Evolutionary conservation across 2,329 filamentous ascomycete genomes (phyloP).

Genomic region (Pyrenophora graminea): DNA sequence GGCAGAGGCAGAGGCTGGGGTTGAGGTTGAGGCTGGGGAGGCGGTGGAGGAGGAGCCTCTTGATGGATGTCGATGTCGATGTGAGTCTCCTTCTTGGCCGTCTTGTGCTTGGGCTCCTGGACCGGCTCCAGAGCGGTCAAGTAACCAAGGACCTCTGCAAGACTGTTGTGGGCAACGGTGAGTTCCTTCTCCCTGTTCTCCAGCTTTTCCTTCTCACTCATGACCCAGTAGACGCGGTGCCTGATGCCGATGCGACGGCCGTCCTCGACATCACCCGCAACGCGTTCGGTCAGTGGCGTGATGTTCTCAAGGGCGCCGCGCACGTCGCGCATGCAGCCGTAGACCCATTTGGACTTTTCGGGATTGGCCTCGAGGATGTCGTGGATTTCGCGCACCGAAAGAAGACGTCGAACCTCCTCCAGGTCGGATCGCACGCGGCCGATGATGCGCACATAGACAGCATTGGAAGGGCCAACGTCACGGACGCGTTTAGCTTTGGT

Average conservation of each 20-base stretch:
- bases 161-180: slow-evolving; percentile 37
- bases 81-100: slow-evolving; percentile 29
- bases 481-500: slow-evolving; percentile 42
- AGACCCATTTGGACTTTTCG: slow-evolving; percentile 46
- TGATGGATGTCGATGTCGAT: slow-evolving; percentile 40
- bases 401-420: slow-evolving; percentile 45
- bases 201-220: slow-evolving; percentile 48
- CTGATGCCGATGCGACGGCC: slow-evolving; percentile 44
- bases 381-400: slow-evolving; percentile 45
- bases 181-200: slow-evolving; percentile 46
- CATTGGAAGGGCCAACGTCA: slow-evolving; percentile 45
- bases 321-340: slow-evolving; percentile 43
- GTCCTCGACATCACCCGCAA: slow-evolving; percentile 39
- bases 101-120: slow-evolving; percentile 22
- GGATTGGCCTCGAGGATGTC: slow-evolving; percentile 44
- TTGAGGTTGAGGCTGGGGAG: slow-evolving; percentile 1
- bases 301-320: slow-evolving; percentile 46
- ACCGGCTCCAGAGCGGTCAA: slow-evolving; percentile 42
- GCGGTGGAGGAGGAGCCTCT: slow-evolving; percentile 20
- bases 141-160: slow-evolving; percentile 44
- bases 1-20: neutral
- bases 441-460: slow-evolving; percentile 47
- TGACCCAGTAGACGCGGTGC: slow-evolving; percentile 45
- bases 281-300: slow-evolving; percentile 43
- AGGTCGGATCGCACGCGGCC: slow-evolving; percentile 44